phyloP scores from a whole-genome alignment of 2,329 filamentous ascomycete species.

The Mycosphaerella sp. region DNA sequence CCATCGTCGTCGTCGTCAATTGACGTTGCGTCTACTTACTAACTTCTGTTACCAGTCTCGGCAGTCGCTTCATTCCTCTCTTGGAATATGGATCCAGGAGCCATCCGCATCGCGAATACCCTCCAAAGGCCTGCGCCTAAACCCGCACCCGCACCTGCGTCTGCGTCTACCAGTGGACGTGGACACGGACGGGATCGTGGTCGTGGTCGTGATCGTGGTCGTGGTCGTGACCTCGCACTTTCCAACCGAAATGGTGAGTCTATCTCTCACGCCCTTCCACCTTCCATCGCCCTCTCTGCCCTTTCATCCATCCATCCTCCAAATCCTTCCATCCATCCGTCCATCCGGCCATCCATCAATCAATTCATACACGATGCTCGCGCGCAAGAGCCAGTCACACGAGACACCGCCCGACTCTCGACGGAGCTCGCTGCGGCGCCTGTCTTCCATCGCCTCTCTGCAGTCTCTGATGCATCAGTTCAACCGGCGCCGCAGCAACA shows the following conservation, averaged over 20 bases:
- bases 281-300: too few species aligned
- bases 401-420: constrained; percentile 19
- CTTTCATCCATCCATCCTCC: too few species aligned
- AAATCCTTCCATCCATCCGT: too few species aligned
- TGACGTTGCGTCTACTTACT: too few species aligned
- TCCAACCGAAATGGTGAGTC: background rate
- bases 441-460: constrained; percentile 33
- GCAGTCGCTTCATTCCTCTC: too few species aligned
- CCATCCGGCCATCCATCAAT: background rate
- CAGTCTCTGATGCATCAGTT: constrained; percentile 31
- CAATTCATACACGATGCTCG: constrained; percentile 18
- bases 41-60: too few species aligned
- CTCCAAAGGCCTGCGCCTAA: too few species aligned
- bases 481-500: constrained; percentile 29
- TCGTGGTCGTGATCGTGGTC: background rate
- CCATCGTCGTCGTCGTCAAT: too few species aligned
- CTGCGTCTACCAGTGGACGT: too few species aligned
- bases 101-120: too few species aligned
- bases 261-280: background rate
- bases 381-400: constrained; percentile 22
- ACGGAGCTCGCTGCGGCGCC: constrained; percentile 26
- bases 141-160: too few species aligned
- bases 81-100: too few species aligned
- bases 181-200: background rate
- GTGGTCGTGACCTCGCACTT: background rate